Evolutionary conservation across 2,329 filamentous ascomycete species (phyloP).

Genomic region (Nothomitra cinnamomea): DNA sequence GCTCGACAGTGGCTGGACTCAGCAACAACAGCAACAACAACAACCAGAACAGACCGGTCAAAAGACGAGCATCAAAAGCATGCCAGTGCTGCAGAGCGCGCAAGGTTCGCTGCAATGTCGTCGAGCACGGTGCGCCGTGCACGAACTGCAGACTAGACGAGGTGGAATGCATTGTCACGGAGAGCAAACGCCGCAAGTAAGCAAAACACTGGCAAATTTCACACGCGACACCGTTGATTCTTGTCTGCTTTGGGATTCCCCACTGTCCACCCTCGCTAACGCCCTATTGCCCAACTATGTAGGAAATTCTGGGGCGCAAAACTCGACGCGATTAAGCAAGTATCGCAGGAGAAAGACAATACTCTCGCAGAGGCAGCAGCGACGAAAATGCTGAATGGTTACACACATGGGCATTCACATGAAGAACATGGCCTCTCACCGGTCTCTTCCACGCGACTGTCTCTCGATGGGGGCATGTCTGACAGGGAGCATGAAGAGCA

Average conservation of each 20-base stretch:
- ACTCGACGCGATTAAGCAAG: neutral
- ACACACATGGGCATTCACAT: conserved; percentile 12
- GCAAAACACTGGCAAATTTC: too few species aligned
- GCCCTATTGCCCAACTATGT: conserved; percentile 7
- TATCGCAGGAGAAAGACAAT: neutral
- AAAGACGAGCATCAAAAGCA: conserved; percentile 60
- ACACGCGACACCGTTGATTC: too few species aligned
- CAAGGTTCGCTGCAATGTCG: conserved; percentile 97
- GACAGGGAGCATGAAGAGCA: conserved; percentile 35
- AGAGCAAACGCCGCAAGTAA: conserved; percentile 76
- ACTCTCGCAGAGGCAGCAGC: neutral
- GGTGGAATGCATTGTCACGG: conserved; percentile 48
- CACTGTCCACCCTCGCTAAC: too few species aligned
- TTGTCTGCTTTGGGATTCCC: too few species aligned
- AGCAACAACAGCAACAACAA: conserved; percentile 1
- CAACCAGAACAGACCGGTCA: conserved; percentile 50
- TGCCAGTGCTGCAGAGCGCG: conserved; percentile 95
- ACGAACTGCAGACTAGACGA: conserved; percentile 81
- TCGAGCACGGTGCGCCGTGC: conserved; percentile 86
- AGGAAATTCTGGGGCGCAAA: conserved; percentile 3
- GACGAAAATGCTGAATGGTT: neutral
- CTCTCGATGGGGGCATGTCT: conserved; percentile 21
- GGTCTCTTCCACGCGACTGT: conserved; percentile 22
- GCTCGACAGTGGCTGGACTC: neutral
- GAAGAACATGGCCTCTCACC: conserved; percentile 10